A percentile compares a stretch with the other conserved stretches of the same genome.
These are phyloP conservation scores for Paulownia fortunei DNA, from an alignment of 257 asterid genomes.

Conservation along the genomic window DNA sequence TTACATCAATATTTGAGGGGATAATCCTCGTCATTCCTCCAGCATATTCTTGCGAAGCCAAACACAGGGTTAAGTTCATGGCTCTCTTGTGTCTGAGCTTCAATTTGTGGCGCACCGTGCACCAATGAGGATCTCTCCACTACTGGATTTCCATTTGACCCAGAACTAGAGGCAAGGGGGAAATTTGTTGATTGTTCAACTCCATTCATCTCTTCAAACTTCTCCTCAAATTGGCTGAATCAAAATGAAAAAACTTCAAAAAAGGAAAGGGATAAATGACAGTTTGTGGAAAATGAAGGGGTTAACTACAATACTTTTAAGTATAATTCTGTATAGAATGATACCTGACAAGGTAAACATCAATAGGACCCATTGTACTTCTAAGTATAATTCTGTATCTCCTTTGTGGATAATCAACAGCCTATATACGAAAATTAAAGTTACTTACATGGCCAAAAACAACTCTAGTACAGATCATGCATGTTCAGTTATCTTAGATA, in stretches of 20 bases:
- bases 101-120: constrained; percentile 47
- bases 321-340: neutral
- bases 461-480: constrained; percentile 26
- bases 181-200: constrained; percentile 57
- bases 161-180: constrained; percentile 69
- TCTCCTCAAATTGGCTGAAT: constrained; percentile 89
- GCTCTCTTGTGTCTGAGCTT: constrained; percentile 53
- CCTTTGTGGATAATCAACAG: constrained; percentile 89
- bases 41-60: constrained; percentile 60
- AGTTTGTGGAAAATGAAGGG: constrained; percentile 16
- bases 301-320: constrained; percentile 13
- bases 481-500: constrained; percentile 27
- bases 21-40: constrained; percentile 85
- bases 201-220: constrained; percentile 74
- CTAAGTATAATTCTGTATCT: constrained; percentile 94
- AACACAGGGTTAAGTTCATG: constrained; percentile 42
- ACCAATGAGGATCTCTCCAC: constrained; percentile 40
- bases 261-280: constrained; percentile 6
- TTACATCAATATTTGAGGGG: constrained; percentile 82
- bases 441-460: constrained; percentile 27
- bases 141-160: constrained; percentile 57
- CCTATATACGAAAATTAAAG: constrained; percentile 48
- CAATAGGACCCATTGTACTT: constrained; percentile 98
- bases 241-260: constrained; percentile 28
- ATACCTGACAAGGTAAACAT: constrained; percentile 96